Percentiles rank a stretch among this genome's conserved stretches.
phyloP scores from a whole-genome alignment of 2,329 filamentous ascomycete genomes.

The Stachybotrys elegans region DNA sequence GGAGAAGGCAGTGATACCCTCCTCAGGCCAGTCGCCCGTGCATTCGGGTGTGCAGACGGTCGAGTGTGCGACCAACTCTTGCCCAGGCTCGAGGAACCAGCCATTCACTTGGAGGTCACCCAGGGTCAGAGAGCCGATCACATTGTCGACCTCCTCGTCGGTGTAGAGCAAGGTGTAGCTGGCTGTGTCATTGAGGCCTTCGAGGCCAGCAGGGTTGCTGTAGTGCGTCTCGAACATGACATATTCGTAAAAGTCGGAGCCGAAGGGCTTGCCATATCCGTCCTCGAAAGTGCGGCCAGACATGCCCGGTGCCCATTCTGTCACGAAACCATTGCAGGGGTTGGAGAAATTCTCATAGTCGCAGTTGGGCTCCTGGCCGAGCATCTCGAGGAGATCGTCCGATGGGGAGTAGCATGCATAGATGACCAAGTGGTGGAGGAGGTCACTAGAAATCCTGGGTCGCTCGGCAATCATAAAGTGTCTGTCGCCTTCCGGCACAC shows the following conservation, averaged over 20 bases:
- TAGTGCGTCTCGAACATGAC: conserved; percentile 6
- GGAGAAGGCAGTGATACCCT: conserved; percentile 6
- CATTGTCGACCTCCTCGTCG: conserved; percentile 1
- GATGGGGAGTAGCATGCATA: conserved; percentile 5
- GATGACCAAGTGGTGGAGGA: conserved; percentile 4
- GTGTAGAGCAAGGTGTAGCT: conserved; percentile 5
- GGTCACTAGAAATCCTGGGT: background rate
- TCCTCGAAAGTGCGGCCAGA: conserved; percentile 5
- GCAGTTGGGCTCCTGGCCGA: conserved; percentile 3
- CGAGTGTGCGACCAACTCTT: conserved; percentile 5
- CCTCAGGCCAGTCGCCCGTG: conserved; percentile 3
- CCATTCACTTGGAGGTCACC: conserved; percentile 3
- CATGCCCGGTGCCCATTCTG: conserved; percentile 6
- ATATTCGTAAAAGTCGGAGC: conserved; percentile 5
- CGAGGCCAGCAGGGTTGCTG: conserved; percentile 4
- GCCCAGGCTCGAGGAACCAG: conserved; percentile 4
- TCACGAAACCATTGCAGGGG: conserved; percentile 6
- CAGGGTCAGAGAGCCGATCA: conserved; percentile 3
- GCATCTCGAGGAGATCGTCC: conserved; percentile 1
- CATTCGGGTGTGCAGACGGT: conserved; percentile 5
- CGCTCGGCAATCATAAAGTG: conserved; percentile 4
- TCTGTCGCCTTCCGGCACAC: conserved; percentile 2
- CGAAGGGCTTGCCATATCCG: conserved; percentile 5
- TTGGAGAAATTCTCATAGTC: conserved; percentile 3
- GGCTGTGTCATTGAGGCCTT: conserved; percentile 2